phyloP scores from a whole-genome alignment of 441 rosid genomes.

The Aquilaria agallochum region DNA sequence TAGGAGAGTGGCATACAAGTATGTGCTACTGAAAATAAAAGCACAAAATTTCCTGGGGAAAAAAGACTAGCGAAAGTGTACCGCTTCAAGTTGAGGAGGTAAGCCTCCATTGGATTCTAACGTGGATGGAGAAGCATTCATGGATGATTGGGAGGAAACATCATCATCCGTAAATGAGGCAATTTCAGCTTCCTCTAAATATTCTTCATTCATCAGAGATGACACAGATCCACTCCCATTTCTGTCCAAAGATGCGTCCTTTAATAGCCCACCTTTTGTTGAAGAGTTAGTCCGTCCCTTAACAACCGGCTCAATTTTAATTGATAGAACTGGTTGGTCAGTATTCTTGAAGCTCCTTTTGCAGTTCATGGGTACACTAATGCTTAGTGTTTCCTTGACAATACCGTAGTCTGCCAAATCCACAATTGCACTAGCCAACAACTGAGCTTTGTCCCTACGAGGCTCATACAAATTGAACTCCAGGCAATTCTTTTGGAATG shows the following conservation, averaged over 20 bases:
- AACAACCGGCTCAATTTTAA: slow-evolving; percentile 55
- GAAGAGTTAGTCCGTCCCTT: slow-evolving; percentile 42
- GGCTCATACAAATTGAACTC: slow-evolving; percentile 87
- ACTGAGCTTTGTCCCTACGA: slow-evolving; percentile 81
- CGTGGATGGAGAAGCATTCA: slow-evolving; percentile 42
- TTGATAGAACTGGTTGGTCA: slow-evolving; percentile 65
- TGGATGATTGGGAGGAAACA: slow-evolving; percentile 76
- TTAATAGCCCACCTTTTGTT: slow-evolving; percentile 30
- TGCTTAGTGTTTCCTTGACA: slow-evolving; percentile 39
- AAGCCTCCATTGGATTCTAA: slow-evolving; percentile 42
- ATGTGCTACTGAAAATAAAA: neutral
- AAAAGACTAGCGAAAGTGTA: slow-evolving; percentile 10
- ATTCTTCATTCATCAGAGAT: slow-evolving; percentile 71
- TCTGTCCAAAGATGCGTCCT: slow-evolving; percentile 34
- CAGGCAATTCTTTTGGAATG: slow-evolving; percentile 59
- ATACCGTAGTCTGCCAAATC: slow-evolving; percentile 82
- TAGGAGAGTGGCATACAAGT: too few relatives aligned
- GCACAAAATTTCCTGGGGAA: neutral
- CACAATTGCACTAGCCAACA: slow-evolving; percentile 67
- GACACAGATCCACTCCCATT: slow-evolving; percentile 65
- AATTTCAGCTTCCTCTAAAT: slow-evolving; percentile 78
- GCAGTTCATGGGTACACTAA: slow-evolving; percentile 69
- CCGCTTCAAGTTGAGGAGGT: slow-evolving; percentile 48
- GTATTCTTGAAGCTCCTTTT: slow-evolving; percentile 75
- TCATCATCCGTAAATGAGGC: slow-evolving; percentile 76